Base-by-base conservation (phyloP, 2,329 filamentous ascomycete genomes). In the Tricladium varicosporioides region DNA sequence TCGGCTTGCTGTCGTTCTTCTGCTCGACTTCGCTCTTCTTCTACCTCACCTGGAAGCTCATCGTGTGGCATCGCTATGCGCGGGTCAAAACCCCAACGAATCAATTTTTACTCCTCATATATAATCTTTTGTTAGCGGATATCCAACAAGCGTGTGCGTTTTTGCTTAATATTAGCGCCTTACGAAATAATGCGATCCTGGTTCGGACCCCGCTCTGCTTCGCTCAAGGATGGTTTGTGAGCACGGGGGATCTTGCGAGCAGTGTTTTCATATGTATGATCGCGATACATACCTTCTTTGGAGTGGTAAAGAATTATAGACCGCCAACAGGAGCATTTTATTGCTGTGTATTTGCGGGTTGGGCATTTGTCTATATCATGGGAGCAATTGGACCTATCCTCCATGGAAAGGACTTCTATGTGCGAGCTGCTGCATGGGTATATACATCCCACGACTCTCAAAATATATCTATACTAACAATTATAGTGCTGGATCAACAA, bases 111-210 rank as follows among this genome's bases (percentile, higher is more conserved):
- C 75, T 89, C 0, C 76, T 90, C 4, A 86, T 89, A 57, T 82
- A 87, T 68, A 89, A 89, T 67, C 78, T 90, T 0, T 74, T 90
- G 5, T 72, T 87, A 18, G 86, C 87, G 57, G 87, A 90, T 63
- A 78, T 88, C 54, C 82, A 86, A 65, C 87, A 89, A 65, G 78
- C 83, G 7, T 69, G 82, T 0, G 82, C 84, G 3, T 90, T 89
- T 66, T 65, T 86, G 45, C 74, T 89, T 49, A 88, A 85, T 59
- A 78, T 79, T 3, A 73, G 79, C 36, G 87, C 86, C 80, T 73
- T 88, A 5, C 69, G 71, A 1, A 68, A 74, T 13, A 75, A 86
- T 67, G 75, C 73, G 0, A 78, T 89, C 14, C 65, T 78, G 1
- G 81, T 85, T 1, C 76, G 77, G 2, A 79, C 78, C 0, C 63